Evolutionary conservation across 768 basidiomycete genomes (phyloP).

Genomic region (Termitomyces sp.): DNA sequence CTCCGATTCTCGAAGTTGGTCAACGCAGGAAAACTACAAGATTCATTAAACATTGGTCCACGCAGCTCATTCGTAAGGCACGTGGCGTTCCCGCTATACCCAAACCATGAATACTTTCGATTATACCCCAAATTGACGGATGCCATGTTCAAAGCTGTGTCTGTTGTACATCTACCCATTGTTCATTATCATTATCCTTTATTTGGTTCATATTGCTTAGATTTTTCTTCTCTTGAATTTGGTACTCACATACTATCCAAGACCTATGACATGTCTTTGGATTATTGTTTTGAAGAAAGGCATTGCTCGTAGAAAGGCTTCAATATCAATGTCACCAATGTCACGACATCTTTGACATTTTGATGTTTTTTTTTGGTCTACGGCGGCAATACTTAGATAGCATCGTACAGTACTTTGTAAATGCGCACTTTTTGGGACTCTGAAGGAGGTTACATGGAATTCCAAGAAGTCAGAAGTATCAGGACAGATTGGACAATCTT

Average conservation of each 20-base stretch:
- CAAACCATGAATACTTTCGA: neutral
- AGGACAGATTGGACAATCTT: too few relatives aligned
- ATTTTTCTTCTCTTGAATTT: neutral
- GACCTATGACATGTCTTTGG: neutral
- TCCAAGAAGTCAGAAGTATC: too few relatives aligned
- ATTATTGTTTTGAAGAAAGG: neutral
- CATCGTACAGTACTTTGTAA: too few relatives aligned
- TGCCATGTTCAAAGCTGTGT: neutral
- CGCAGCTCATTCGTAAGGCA: neutral
- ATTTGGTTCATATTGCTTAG: neutral
- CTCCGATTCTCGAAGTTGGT: neutral
- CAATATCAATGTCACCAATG: neutral
- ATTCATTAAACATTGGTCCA: neutral
- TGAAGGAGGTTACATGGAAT: too few relatives aligned
- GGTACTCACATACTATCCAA: neutral
- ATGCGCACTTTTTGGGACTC: too few relatives aligned
- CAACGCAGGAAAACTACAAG: neutral
- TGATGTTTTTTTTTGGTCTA: too few relatives aligned
- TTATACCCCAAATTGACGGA: neutral
- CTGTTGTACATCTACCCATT: neutral
- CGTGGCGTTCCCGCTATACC: constrained; percentile 1
- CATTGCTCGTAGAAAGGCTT: neutral
- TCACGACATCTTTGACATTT: too few relatives aligned
- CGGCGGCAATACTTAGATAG: too few relatives aligned
- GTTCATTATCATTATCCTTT: neutral